Evolutionary conservation across 345 rosid genomes (phyloP), one percentile per base, ranked within the genome.

Genomic region (Salix udensis): DNA sequence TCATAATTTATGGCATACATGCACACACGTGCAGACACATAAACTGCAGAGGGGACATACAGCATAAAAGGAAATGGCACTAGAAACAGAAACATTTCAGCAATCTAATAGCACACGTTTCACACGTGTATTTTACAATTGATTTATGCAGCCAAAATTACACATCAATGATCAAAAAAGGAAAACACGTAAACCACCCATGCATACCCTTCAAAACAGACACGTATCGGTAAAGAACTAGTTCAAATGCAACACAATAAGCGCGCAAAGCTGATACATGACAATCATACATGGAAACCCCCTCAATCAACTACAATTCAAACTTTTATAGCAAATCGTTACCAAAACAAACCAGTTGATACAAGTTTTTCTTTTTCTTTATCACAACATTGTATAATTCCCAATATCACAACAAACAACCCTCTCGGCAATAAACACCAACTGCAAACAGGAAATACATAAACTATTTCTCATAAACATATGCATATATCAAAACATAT

Each of bases 281-380:
- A 36, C 37, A 36, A 5, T 36, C 37, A 36, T 67, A 28, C 30
- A 42, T 42, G 36, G 53, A 73, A 78, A 78, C 44, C 72, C 69
- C 48, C 6, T 26, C 34, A 61, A 74, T 39, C 73, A 60, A 81
- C 30, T 48, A 23, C 67, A 58, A 55, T 67, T 46, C 28, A 44
- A 76, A 64, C 55, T 44, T 39, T 24, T 28, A n/a, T 39, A 74
- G 19, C 28, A 65, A 26, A 65, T 19, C 73, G 42, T 70, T 72
- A 16, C 4, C 24, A 55, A 74, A 23, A 81, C 12, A 79, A 65
- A 52, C 67, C 69, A 82, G 61, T 66, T 71, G 36, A 65, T 61
- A 68, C 62, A 71, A 58, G 34, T 24, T 71, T 18, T 52, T 24
- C 28, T 48, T 48, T 48, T 48, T 48, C 53, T 48, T 48, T 40